Conservation (phyloP, 225 moss, liverwort and hornwort species). For the Lunularia cruciata region DNA sequence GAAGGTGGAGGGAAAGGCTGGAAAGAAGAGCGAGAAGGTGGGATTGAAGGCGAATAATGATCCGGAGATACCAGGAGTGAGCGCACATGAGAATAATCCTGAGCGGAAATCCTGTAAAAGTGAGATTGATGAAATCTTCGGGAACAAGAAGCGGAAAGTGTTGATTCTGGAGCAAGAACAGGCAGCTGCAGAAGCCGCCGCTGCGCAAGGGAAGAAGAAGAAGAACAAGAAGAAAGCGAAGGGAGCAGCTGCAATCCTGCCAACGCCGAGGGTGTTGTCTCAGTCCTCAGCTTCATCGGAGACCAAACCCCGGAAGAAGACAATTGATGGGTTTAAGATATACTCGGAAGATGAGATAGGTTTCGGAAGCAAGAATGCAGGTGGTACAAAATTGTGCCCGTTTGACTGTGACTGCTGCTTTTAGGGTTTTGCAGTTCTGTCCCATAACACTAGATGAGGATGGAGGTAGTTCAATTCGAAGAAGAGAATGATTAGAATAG, state of each 20-base stretch:
- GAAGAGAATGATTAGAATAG: too few species aligned
- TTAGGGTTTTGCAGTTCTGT: too few species aligned
- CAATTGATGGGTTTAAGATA: slow-evolving; percentile 68
- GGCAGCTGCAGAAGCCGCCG: background rate
- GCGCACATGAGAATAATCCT: too few species aligned
- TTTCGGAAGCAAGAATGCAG: slow-evolving; percentile 71
- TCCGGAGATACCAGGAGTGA: background rate
- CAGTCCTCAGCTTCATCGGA: background rate
- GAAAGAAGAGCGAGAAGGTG: background rate
- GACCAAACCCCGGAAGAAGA: slow-evolving; percentile 53
- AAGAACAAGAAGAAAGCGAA: too few species aligned
- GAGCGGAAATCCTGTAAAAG: background rate
- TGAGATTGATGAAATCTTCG: background rate
- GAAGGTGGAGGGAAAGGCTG: too few species aligned
- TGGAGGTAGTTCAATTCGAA: too few species aligned
- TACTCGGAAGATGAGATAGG: slow-evolving; percentile 80
- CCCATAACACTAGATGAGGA: too few species aligned
- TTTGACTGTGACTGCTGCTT: slow-evolving; percentile 94
- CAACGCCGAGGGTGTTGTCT: too few species aligned
- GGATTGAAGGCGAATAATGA: background rate
- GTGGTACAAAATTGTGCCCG: slow-evolving; percentile 73
- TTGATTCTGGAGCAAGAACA: background rate
- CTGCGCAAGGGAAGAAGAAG: too few species aligned
- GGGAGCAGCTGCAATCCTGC: too few species aligned
- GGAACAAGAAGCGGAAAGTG: background rate